These are phyloP conservation scores for Lepidium didymum DNA, from an alignment of 345 rosid genomes.

Conservation along the genomic window DNA sequence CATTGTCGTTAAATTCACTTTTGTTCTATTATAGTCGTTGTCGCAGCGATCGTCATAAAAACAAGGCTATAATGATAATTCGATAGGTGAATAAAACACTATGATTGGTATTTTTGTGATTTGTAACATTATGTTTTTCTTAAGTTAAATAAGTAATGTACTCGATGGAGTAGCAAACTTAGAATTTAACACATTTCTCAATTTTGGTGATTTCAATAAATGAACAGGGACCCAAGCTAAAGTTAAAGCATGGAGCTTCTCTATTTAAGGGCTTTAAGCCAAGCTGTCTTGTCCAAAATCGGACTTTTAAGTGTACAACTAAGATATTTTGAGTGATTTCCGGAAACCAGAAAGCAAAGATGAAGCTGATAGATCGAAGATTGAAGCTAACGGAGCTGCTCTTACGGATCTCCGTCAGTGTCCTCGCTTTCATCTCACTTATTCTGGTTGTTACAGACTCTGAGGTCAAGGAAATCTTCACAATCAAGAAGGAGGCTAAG, in stretches of 20 bases:
- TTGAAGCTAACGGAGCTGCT: constrained; percentile 66
- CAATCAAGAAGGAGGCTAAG: constrained; percentile 61
- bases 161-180: not conserved
- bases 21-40: no score
- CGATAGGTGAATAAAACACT: no score
- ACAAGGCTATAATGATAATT: no score
- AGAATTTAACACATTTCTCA: not conserved
- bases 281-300: constrained; percentile 3
- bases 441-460: constrained; percentile 65
- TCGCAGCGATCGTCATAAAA: no score
- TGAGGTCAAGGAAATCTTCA: constrained; percentile 65
- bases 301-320: constrained; percentile 16
- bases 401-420: constrained; percentile 62
- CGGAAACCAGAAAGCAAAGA: constrained; percentile 41
- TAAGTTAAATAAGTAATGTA: not conserved
- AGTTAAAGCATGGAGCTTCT: constrained; percentile 11
- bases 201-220: constrained; percentile 1
- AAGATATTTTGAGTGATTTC: constrained; percentile 59
- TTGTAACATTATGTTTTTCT: not conserved
- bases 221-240: constrained; percentile 7
- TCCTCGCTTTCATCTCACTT: constrained; percentile 47
- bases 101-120: not conserved
- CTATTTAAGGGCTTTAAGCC: constrained; percentile 9
- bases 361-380: constrained; percentile 60
- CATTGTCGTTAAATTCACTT: no score